A percentile compares a stretch with the other conserved stretches of the same genome.
Conservation (phyloP, 2,329 filamentous ascomycete genomes). For the Clonostachys sp. region DNA sequence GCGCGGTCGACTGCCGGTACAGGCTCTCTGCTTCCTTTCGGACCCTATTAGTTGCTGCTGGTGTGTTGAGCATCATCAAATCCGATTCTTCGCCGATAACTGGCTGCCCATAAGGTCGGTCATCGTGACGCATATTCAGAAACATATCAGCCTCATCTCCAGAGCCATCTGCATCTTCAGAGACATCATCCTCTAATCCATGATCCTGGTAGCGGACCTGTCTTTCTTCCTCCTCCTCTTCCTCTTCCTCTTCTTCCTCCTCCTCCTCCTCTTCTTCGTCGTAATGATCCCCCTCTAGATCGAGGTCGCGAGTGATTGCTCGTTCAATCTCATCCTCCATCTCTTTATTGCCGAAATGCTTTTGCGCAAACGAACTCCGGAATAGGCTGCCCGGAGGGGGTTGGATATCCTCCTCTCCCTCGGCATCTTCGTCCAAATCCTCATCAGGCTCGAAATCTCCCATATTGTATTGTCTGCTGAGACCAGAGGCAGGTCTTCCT, state of each 20-base stretch:
- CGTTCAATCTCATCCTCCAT: slow-evolving; percentile 25
- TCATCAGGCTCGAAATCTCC: slow-evolving; percentile 8
- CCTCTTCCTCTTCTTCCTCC: slow-evolving; percentile 22
- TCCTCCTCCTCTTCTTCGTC: slow-evolving; percentile 30
- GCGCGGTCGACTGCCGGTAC: slow-evolving; percentile 51
- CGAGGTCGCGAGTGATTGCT: slow-evolving; percentile 27
- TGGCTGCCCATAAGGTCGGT: slow-evolving; percentile 28
- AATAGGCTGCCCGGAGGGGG: slow-evolving; percentile 28
- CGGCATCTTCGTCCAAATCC: slow-evolving; percentile 13
- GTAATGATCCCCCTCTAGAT: slow-evolving; percentile 20
- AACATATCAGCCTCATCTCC: slow-evolving; percentile 37
- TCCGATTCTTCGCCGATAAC: slow-evolving; percentile 42
- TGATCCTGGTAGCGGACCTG: slow-evolving; percentile 28
- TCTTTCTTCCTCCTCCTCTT: slow-evolving; percentile 30
- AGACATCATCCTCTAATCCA: slow-evolving; percentile 29
- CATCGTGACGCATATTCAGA: slow-evolving; percentile 40
- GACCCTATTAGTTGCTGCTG: slow-evolving; percentile 48
- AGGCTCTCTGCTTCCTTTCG: slow-evolving; percentile 51
- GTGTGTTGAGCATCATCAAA: slow-evolving; percentile 49
- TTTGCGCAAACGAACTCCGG: slow-evolving; percentile 12
- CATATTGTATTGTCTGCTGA: slow-evolving; percentile 37
- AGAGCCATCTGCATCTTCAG: slow-evolving; percentile 20
- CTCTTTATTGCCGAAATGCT: slow-evolving; percentile 8
- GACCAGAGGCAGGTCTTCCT: slow-evolving; percentile 39
- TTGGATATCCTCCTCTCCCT: slow-evolving; percentile 19